Percentiles rank a stretch among this genome's conserved stretches.
These are phyloP conservation scores for Gamsiella multidivaricata DNA, from an alignment of 192 early-diverging fungal species.

Conservation along the genomic window DNA sequence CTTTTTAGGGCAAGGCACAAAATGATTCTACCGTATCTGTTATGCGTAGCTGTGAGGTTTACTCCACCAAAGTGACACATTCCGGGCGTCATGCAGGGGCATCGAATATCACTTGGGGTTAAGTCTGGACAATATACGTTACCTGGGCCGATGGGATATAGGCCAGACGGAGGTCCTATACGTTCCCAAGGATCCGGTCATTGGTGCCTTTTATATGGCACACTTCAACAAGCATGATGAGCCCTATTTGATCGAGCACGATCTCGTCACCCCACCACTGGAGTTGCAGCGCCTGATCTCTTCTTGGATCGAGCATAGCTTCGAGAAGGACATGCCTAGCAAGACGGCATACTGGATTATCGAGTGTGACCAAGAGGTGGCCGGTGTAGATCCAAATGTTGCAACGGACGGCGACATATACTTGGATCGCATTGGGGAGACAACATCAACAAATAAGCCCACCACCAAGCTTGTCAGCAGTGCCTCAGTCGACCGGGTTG, in stretches of 20 bases:
- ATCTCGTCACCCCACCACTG: conserved; percentile 8
- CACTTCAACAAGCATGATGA: conserved; percentile 9
- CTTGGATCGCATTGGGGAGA: no score
- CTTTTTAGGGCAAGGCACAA: no score
- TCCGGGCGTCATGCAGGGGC: no score
- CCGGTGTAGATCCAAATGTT: background rate
- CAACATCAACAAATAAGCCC: background rate
- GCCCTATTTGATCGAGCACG: conserved; percentile 2
- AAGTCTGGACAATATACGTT: no score
- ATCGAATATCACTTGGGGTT: no score
- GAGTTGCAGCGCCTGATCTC: background rate
- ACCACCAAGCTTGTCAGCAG: background rate
- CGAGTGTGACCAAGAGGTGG: conserved; percentile 1
- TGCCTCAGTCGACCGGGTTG: conserved; percentile 6
- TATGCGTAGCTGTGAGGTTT: no score
- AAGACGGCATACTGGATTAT: background rate
- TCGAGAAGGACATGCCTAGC: background rate
- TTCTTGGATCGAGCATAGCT: conserved; percentile 10
- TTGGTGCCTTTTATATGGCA: conserved; percentile 4
- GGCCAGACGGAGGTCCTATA: no score
- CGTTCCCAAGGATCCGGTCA: background rate
- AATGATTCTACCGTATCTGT: no score
- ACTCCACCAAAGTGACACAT: no score
- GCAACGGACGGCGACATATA: conserved; percentile 5
- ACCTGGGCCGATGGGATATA: no score